Base-by-base conservation (phyloP, 768 basidiomycete species). In the Suillus bovinus region DNA sequence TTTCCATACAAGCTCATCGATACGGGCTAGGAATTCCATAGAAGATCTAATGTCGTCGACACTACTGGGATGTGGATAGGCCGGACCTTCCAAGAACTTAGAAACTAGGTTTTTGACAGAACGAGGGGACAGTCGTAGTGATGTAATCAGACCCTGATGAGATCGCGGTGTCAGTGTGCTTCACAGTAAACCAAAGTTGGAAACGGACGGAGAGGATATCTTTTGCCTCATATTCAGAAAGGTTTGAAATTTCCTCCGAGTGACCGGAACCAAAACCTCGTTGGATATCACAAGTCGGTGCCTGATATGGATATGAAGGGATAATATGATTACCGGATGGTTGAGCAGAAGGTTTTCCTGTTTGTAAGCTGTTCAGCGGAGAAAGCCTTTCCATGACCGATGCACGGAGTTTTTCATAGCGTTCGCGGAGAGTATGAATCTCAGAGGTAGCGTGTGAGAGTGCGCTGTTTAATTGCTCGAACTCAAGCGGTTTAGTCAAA, bases 1-100 rank as follows among this genome's bases (percentile, higher is more conserved):
- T 36, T 66, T 68, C 73, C 73, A 74, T 13, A 74, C 66, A 0
- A 76, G 59, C 46, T 74, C 71, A 50, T 74, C 74, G 6, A 72
- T 64, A 7, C 62, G 34, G 4, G 61, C 60, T 22, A 76, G 60
- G 38, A 74, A 76, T 52, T 67, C 63, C 58, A 76, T 20, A 1
- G 72, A 62, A 8, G 67, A 67, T 20, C 46, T 33, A 49, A 76
- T 62, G 9, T 75, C 68, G 13, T 66, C 57, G 0, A 69, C 24
- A 46, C 16, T 47, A 33, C 13, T 13, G 10, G 38, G 54, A 11
- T 11, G 38, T 39, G 22, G 55, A 20, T 6, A 13, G 22, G 29
- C 11, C 55, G 38, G 22, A 39, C 9, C 36, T 38, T 27, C 38
- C 17, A 1, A 7, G 27, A 20, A 36, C 27, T 39, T 38, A 39